These are phyloP conservation scores for Botrytis fabae DNA, from an alignment of 2,329 filamentous ascomycete genomes.

Conservation along the genomic window DNA sequence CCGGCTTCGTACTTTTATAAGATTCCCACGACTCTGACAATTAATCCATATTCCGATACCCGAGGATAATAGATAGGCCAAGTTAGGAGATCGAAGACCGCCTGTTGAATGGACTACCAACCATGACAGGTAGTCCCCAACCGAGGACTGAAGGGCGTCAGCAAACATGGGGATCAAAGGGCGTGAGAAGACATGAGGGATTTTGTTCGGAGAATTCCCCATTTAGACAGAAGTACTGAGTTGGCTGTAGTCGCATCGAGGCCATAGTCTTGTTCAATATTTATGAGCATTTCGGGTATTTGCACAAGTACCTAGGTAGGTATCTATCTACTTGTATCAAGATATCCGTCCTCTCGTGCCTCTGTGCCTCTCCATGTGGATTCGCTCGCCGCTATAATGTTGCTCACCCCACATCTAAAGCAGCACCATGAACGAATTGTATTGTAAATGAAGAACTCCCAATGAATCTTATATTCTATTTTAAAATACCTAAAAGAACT, in stretches of 20 bases:
- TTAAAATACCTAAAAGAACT: not conserved
- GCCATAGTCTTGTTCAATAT: not conserved
- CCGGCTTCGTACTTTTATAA: not conserved
- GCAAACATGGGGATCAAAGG: conserved; percentile 8
- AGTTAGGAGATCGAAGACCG: not conserved
- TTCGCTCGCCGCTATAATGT: too few relatives aligned
- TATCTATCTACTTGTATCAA: not conserved
- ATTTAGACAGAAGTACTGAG: not conserved
- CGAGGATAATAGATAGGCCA: not conserved
- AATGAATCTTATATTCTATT: not conserved
- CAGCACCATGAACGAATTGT: not conserved
- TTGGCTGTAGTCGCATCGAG: not conserved
- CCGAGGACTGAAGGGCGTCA: conserved; percentile 6
- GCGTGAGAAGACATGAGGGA: conserved; percentile 1
- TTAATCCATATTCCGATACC: not conserved
- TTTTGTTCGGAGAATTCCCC: not conserved
- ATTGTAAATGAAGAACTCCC: too few relatives aligned
- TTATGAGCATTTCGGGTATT: not conserved
- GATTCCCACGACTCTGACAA: not conserved
- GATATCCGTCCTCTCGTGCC: not conserved
- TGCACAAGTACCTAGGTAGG: not conserved
- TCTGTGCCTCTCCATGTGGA: not conserved
- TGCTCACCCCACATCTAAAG: not conserved
- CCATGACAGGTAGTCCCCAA: not conserved
- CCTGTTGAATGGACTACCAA: not conserved